phyloP scores from a whole-genome alignment of 176 grass and related monocot species.

The Saccharum officinarum region DNA sequence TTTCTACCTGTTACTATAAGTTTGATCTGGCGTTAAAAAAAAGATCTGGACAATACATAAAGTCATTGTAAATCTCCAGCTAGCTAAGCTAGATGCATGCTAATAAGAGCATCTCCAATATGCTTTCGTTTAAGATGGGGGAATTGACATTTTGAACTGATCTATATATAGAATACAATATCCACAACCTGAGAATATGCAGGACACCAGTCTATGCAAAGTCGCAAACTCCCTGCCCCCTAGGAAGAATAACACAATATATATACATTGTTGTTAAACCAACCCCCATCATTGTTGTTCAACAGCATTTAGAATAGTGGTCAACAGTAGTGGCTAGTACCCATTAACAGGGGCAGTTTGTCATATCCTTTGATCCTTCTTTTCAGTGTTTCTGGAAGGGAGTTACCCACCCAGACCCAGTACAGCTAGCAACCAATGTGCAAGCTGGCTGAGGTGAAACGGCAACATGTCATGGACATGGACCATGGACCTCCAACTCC shows the following conservation, averaged over 20 bases:
- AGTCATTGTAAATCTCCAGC: not conserved
- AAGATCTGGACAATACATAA: not conserved
- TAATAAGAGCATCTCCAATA: not conserved
- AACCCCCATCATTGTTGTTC: slow-evolving; percentile 18
- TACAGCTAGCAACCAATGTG: slow-evolving; percentile 21
- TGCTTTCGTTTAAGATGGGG: not conserved
- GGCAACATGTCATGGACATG: slow-evolving; percentile 13
- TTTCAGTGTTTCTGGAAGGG: slow-evolving; percentile 54
- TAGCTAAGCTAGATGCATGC: not conserved
- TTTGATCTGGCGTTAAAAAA: no score
- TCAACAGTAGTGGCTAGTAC: slow-evolving; percentile 36
- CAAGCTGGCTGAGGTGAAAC: slow-evolving; percentile 33
- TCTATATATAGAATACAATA: no score
- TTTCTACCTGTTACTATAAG: not conserved
- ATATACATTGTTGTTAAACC: not conserved
- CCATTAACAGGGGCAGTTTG: slow-evolving; percentile 37
- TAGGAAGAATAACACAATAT: slow-evolving; percentile 25
- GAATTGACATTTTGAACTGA: slow-evolving; percentile 15
- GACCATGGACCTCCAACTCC: not conserved
- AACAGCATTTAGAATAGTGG: slow-evolving; percentile 23
- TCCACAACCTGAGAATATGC: no score
- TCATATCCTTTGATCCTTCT: slow-evolving; percentile 45
- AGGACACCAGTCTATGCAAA: no score
- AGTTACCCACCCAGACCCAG: not conserved
- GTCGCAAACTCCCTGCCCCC: slow-evolving; percentile 3